phyloP scores from a whole-genome alignment of 768 basidiomycete species.

The Podaxis sp. region DNA sequence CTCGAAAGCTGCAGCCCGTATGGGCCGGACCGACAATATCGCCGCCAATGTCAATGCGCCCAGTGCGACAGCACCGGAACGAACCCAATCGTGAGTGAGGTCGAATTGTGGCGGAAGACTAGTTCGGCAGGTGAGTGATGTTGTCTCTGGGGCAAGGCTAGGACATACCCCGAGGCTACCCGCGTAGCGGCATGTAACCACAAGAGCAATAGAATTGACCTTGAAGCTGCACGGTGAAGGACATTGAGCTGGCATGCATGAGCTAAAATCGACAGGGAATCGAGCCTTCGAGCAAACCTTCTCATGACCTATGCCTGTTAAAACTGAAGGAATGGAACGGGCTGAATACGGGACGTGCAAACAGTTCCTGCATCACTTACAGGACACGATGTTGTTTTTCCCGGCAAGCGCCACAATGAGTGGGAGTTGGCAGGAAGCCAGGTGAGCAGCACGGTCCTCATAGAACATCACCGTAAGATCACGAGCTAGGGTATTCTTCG shows the following conservation, averaged over 20 bases:
- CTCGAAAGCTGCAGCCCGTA: conserved; percentile 40
- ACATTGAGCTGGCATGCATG: conserved; percentile 34
- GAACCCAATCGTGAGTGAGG: conserved; percentile 36
- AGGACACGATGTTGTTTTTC: conserved; percentile 58
- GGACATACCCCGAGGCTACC: conserved; percentile 26
- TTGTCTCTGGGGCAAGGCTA: neutral
- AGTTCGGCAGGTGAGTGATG: neutral
- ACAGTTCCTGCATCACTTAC: conserved; percentile 24
- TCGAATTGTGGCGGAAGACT: conserved; percentile 34
- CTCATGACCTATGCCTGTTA: conserved; percentile 56
- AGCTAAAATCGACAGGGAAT: neutral
- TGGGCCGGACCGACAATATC: conserved; percentile 36
- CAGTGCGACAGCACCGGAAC: conserved; percentile 27
- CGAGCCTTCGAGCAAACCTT: conserved; percentile 27
- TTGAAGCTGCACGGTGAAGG: conserved; percentile 43
- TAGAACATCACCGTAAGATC: conserved; percentile 31
- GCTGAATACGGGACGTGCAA: neutral
- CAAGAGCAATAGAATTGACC: conserved; percentile 37
- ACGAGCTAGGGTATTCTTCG: conserved; percentile 26
- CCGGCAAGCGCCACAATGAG: conserved; percentile 53
- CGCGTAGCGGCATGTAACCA: conserved; percentile 41
- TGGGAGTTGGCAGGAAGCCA: conserved; percentile 47
- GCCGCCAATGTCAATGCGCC: conserved; percentile 34
- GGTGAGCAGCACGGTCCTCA: conserved; percentile 37
- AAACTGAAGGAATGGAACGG: conserved; percentile 25